Evolutionary conservation across 768 basidiomycete species (phyloP).

Genomic region (Erythrobasidium yunnanense): DNA sequence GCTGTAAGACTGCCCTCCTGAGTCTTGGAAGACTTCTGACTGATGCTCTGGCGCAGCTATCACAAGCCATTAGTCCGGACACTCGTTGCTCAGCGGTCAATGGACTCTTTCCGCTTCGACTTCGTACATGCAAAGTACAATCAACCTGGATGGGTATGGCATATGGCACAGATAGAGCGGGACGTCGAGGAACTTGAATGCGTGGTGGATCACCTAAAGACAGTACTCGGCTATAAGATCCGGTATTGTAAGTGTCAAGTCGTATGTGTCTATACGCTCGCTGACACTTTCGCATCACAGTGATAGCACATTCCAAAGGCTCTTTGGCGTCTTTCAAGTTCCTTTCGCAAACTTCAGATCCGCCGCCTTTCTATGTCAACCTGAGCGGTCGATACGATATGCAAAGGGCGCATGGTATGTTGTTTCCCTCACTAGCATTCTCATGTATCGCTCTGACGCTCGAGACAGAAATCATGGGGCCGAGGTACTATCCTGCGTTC

Average conservation of each 20-base stretch:
- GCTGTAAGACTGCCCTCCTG: neutral
- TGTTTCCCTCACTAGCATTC: neutral
- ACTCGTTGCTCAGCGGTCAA: slow-evolving; percentile 54
- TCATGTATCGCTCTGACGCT: slow-evolving; percentile 30
- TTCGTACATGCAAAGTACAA: slow-evolving; percentile 58
- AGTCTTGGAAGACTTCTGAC: neutral
- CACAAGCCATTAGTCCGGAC: slow-evolving; percentile 43
- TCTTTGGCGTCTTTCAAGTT: slow-evolving; percentile 58
- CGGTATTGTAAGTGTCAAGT: slow-evolving; percentile 43
- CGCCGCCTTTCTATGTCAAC: slow-evolving; percentile 54
- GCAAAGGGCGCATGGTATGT: slow-evolving; percentile 40
- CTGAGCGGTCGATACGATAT: slow-evolving; percentile 68
- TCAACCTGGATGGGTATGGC: slow-evolving; percentile 61
- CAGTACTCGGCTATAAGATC: slow-evolving; percentile 55
- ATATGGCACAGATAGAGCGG: slow-evolving; percentile 51
- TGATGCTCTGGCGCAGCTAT: slow-evolving; percentile 8
- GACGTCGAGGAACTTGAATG: slow-evolving; percentile 58
- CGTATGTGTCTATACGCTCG: neutral
- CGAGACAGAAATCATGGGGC: slow-evolving; percentile 12
- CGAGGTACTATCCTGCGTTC: slow-evolving; percentile 49
- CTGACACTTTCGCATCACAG: neutral
- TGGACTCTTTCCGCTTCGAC: slow-evolving; percentile 78
- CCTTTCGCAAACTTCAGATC: slow-evolving; percentile 55
- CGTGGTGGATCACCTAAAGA: slow-evolving; percentile 56
- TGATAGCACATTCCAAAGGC: slow-evolving; percentile 71